Conservation (phyloP, 164 flowering plant species). For the Magnolia sinica region DNA sequence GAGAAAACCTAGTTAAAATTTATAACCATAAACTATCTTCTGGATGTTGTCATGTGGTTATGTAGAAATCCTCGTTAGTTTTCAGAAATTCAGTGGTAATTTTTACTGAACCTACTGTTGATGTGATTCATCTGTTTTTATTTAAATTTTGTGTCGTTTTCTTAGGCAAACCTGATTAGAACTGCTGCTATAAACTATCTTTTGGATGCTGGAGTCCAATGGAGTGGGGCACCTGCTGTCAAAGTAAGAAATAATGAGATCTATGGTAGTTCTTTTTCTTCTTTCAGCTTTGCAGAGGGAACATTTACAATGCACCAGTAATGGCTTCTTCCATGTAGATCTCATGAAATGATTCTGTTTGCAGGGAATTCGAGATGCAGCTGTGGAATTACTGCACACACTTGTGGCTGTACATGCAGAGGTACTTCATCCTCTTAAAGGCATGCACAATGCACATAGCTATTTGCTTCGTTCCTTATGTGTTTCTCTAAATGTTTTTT, state of each 20-base stretch:
- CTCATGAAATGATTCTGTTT: slow-evolving; percentile 13
- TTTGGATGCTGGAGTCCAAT: slow-evolving; percentile 87
- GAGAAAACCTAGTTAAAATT: not conserved
- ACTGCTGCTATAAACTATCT: slow-evolving; percentile 72
- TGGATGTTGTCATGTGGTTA: not conserved
- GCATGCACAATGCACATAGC: too few species aligned
- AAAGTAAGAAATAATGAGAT: slow-evolving; percentile 46
- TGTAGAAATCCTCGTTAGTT: not conserved
- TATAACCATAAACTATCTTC: not conserved
- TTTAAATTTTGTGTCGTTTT: not conserved
- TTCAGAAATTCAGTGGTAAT: not conserved
- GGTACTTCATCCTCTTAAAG: slow-evolving; percentile 36
- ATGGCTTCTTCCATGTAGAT: not conserved
- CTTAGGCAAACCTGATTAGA: slow-evolving; percentile 84
- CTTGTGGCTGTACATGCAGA: slow-evolving; percentile 96
- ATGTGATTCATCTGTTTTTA: not conserved
- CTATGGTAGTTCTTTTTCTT: slow-evolving; percentile 4
- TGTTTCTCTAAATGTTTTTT: too few species aligned
- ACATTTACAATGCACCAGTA: not conserved
- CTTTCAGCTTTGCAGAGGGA: not conserved
- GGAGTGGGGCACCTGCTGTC: slow-evolving; percentile 92
- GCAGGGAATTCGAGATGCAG: slow-evolving; percentile 96
- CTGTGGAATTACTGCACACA: slow-evolving; percentile 86
- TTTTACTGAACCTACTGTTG: too few species aligned
- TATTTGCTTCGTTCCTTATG: too few species aligned